Percentiles rank a stretch among this genome's conserved stretches.
Evolutionary conservation across 257 asterid species (phyloP).

Genomic region (Verbascum thapsus): DNA sequence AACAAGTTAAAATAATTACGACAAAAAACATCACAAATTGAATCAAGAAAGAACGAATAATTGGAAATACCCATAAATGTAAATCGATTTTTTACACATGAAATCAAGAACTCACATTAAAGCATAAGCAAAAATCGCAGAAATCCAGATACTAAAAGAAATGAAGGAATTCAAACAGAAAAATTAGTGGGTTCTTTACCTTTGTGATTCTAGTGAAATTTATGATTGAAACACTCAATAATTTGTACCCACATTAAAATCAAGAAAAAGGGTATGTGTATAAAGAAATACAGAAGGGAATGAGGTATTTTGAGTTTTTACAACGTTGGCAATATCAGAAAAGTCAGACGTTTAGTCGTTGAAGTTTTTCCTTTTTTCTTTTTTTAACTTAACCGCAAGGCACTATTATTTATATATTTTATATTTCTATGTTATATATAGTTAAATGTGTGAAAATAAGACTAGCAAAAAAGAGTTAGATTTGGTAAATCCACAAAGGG

Average conservation of each 20-base stretch:
- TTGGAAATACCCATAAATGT: not conserved
- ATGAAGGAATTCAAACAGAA: not conserved
- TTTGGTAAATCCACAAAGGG: not conserved
- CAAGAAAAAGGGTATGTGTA: conserved; percentile 26
- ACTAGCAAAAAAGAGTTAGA: too few relatives aligned
- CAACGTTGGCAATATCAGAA: conserved; percentile 42
- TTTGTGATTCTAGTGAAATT: conserved; percentile 21
- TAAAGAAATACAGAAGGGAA: conserved; percentile 24
- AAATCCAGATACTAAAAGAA: conserved; percentile 3
- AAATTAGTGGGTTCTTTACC: conserved; percentile 27
- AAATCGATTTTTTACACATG: conserved; percentile 5
- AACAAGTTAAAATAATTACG: conserved; percentile 15
- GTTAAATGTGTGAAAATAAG: conserved; percentile 19
- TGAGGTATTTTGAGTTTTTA: conserved; percentile 28
- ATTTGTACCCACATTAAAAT: conserved; percentile 36
- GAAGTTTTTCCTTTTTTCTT: conserved; percentile 12
- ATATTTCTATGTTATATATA: too few relatives aligned
- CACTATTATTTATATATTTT: not conserved
- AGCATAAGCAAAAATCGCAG: not conserved
- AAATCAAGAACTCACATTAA: conserved; percentile 29
- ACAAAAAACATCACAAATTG: conserved; percentile 12
- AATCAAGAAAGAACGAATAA: conserved; percentile 7
- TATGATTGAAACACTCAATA: conserved; percentile 32
- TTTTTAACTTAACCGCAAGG: conserved; percentile 17
- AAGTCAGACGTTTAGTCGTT: conserved; percentile 46